Evolutionary conservation across 2,329 filamentous ascomycete species (phyloP).

Genomic region (Scytalidium lignicola): DNA sequence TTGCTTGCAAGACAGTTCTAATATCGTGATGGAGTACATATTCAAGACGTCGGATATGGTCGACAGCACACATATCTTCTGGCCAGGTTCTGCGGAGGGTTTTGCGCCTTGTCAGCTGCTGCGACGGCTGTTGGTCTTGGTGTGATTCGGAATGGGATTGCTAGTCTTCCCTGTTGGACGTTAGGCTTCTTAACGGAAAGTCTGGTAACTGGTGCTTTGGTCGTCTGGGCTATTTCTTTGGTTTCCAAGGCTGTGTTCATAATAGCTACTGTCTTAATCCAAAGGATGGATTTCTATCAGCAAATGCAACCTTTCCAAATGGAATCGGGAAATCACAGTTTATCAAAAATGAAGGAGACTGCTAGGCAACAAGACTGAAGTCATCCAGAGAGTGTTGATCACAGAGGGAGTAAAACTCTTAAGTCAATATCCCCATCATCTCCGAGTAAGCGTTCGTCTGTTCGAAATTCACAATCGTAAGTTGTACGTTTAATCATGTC

Average conservation of each 20-base stretch:
- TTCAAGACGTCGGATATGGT: constrained; percentile 19
- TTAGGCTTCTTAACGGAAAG: constrained; percentile 12
- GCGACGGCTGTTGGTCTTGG: constrained; percentile 20
- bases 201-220: constrained; percentile 22
- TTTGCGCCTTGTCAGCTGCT: constrained; percentile 18
- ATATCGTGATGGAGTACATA: constrained; percentile 20
- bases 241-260: constrained; percentile 22
- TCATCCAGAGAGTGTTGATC: constrained; percentile 13
- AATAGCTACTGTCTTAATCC: constrained; percentile 21
- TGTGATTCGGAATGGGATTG: constrained; percentile 14
- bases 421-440: constrained; percentile 27
- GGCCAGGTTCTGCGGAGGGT: constrained; percentile 18
- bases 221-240: constrained; percentile 23
- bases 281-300: constrained; percentile 23
- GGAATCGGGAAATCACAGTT: constrained; percentile 10
- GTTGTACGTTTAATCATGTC: constrained; percentile 52
- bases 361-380: constrained; percentile 10
- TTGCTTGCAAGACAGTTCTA: constrained; percentile 21
- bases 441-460: constrained; percentile 41
- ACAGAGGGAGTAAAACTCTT: no score
- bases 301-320: no score
- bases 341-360: constrained; percentile 18
- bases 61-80: no score
- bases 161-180: constrained; percentile 13
- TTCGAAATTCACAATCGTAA: constrained; percentile 43